Evolutionary conservation across 257 asterid species (phyloP).

Genomic region (Verbena officinalis): DNA sequence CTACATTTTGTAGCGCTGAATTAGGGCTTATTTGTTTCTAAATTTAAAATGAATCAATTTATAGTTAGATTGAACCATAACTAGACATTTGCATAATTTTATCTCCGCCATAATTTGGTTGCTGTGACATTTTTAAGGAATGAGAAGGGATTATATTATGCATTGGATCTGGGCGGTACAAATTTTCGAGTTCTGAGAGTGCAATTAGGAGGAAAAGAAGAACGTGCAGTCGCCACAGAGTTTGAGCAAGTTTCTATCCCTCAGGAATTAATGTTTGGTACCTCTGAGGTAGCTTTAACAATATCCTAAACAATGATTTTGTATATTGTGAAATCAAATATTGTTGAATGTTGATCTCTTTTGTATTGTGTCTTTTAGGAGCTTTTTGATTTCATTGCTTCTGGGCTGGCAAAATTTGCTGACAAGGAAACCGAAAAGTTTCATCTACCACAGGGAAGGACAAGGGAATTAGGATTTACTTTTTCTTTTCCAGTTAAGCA

Average conservation of each 20-base stretch:
- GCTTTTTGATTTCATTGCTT: conserved; percentile 79
- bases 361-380: conserved; percentile 42
- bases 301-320: neutral
- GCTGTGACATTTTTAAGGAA: conserved; percentile 41
- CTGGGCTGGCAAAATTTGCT: conserved; percentile 62
- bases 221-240: conserved; percentile 61
- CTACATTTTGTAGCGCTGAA: too few species aligned
- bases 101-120: neutral
- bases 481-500: conserved; percentile 87
- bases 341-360: neutral
- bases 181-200: conserved; percentile 82
- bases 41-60: neutral
- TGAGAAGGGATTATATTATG: conserved; percentile 79
- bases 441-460: conserved; percentile 45
- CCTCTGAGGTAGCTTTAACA: conserved; percentile 56
- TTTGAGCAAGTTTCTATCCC: conserved; percentile 77
- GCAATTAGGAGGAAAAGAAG: conserved; percentile 76
- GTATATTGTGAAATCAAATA: neutral
- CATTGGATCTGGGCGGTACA: conserved; percentile 88
- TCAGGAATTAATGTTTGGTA: conserved; percentile 57
- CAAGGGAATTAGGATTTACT: conserved; percentile 75
- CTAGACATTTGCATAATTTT: neutral
- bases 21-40: neutral
- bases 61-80: neutral
- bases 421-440: conserved; percentile 61